phyloP scores from a whole-genome alignment of 2,329 filamentous ascomycete genomes.

The Xylariaceae sp. region DNA sequence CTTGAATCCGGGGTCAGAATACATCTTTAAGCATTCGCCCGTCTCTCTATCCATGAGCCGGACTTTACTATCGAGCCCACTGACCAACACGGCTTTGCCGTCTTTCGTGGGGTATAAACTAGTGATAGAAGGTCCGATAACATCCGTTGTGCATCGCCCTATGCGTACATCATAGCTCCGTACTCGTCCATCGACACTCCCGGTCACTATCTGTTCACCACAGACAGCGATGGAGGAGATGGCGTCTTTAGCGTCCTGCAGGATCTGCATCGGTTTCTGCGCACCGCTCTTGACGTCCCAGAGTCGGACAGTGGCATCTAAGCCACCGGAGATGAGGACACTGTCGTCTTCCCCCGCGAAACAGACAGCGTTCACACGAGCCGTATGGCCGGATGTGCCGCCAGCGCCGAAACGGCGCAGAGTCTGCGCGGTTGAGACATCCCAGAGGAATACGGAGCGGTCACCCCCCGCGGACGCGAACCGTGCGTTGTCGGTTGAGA shows the following conservation, averaged over 20 bases:
- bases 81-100: constrained; percentile 71
- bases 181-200: constrained; percentile 81
- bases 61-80: constrained; percentile 71
- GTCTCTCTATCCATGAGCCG: constrained; percentile 76
- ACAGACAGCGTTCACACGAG: constrained; percentile 65
- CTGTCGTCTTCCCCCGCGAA: constrained; percentile 66
- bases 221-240: constrained; percentile 51
- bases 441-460: constrained; percentile 89
- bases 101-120: constrained; percentile 70
- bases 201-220: constrained; percentile 62
- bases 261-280: constrained; percentile 66
- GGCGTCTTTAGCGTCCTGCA: constrained; percentile 71
- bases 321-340: constrained; percentile 70
- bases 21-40: constrained; percentile 72
- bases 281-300: constrained; percentile 64
- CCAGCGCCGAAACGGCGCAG: constrained; percentile 68
- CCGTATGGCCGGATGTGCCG: constrained; percentile 60
- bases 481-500: constrained; percentile 73
- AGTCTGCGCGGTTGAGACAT: constrained; percentile 78
- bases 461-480: constrained; percentile 91
- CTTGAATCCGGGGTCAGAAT: constrained; percentile 54
- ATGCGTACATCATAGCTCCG: constrained; percentile 79
- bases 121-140: constrained; percentile 70
- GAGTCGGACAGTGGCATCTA: constrained; percentile 72
- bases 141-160: constrained; percentile 68